These are phyloP conservation scores for Byssochlamys sp. DNA, from an alignment of 2,329 filamentous ascomycete genomes.

Conservation along the genomic window DNA sequence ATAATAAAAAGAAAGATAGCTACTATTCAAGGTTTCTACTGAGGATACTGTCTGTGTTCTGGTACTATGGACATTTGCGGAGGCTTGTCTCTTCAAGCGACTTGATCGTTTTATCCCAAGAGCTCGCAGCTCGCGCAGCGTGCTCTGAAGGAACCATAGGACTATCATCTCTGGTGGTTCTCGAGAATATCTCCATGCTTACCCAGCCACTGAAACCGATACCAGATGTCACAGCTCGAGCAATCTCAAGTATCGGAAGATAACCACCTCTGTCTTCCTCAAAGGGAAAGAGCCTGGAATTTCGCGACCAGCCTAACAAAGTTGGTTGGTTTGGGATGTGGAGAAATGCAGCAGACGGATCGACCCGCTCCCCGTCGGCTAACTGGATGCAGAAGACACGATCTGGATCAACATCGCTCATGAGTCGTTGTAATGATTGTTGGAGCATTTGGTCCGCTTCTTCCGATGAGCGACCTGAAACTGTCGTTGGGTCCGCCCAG, in stretches of 20 bases:
- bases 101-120: background rate
- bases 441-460: slow-evolving; percentile 47
- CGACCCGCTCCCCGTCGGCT: slow-evolving; percentile 59
- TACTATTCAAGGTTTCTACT: background rate
- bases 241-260: background rate
- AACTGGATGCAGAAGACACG: slow-evolving; percentile 68
- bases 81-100: background rate
- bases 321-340: slow-evolving; percentile 49
- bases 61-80: background rate
- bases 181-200: background rate
- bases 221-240: background rate
- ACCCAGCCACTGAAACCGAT: background rate
- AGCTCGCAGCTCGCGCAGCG: background rate
- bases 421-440: slow-evolving; percentile 46
- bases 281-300: slow-evolving; percentile 61
- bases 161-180: background rate
- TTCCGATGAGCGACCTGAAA: slow-evolving; percentile 37
- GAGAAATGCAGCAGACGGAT: slow-evolving; percentile 43
- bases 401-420: slow-evolving; percentile 44
- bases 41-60: background rate
- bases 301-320: slow-evolving; percentile 67
- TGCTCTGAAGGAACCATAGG: background rate
- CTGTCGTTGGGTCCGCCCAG: slow-evolving; percentile 55
- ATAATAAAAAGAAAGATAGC: no score
- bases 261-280: slow-evolving; percentile 50